Evolutionary conservation across 106 monocot genomes (phyloP).

Genomic region (Dendrobium huoshanense): DNA sequence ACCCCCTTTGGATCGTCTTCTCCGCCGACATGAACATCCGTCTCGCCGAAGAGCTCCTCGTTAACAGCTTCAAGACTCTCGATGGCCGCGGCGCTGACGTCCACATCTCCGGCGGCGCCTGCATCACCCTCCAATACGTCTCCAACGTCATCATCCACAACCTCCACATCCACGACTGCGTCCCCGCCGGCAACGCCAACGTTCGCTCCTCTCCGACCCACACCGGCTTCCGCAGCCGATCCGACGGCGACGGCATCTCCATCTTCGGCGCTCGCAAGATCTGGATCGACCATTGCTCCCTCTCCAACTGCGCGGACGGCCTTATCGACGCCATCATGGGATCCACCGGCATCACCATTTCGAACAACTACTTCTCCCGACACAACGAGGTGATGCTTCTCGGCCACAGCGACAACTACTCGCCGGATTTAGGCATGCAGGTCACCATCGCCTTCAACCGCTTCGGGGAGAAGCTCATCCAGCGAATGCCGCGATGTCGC

Average conservation of each 20-base stretch:
- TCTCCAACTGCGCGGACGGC: slow-evolving; percentile 58
- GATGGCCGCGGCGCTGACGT: slow-evolving; percentile 68
- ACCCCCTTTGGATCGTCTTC: slow-evolving; percentile 69
- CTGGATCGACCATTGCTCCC: slow-evolving; percentile 66
- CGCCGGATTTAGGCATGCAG: slow-evolving; percentile 57
- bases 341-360: slow-evolving; percentile 58
- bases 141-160: slow-evolving; percentile 64
- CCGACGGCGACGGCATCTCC: slow-evolving; percentile 70
- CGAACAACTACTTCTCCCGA: slow-evolving; percentile 67
- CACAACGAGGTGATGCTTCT: slow-evolving; percentile 78
- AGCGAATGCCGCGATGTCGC: slow-evolving; percentile 67
- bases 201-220: slow-evolving; percentile 47
- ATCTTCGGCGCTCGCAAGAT: slow-evolving; percentile 35
- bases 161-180: slow-evolving; percentile 53
- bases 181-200: slow-evolving; percentile 24
- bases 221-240: slow-evolving; percentile 25
- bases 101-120: slow-evolving; percentile 51
- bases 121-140: slow-evolving; percentile 62
- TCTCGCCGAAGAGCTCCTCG: slow-evolving; percentile 56
- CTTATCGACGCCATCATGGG: slow-evolving; percentile 68
- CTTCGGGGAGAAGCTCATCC: slow-evolving; percentile 52
- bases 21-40: slow-evolving; percentile 46
- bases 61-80: slow-evolving; percentile 75
- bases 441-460: slow-evolving; percentile 76
- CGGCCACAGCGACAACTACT: slow-evolving; percentile 55